Evolutionary conservation across 495 filamentous ascomycete genomes (phyloP).

Genomic region (Aspergillus baeticus): DNA sequence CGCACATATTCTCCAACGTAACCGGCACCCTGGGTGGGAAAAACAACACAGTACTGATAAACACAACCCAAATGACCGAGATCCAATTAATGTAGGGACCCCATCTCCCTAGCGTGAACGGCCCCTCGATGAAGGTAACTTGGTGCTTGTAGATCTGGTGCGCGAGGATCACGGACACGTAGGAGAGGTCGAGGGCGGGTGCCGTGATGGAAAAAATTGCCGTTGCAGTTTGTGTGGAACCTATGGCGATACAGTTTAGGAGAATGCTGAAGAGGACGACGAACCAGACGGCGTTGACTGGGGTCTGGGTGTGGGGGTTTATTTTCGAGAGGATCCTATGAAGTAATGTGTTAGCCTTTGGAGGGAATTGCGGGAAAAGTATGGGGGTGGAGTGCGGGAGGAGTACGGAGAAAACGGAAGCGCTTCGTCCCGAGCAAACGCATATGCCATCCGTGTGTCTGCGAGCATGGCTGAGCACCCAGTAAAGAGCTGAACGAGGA

Average conservation of each 20-base stretch:
- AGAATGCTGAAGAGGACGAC: constrained; percentile 61
- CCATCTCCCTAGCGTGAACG: constrained; percentile 63
- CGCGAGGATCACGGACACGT: constrained; percentile 66
- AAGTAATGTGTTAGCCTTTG: not conserved
- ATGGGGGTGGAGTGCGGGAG: not conserved
- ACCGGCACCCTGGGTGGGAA: constrained; percentile 63
- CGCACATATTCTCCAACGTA: constrained; percentile 61
- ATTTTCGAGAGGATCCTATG: constrained; percentile 55
- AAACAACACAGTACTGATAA: constrained; percentile 67
- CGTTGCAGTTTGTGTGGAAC: constrained; percentile 62
- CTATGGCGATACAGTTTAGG: constrained; percentile 68
- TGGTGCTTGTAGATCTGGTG: constrained; percentile 57
- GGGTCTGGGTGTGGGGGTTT: constrained; percentile 58
- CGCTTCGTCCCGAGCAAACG: constrained; percentile 68
- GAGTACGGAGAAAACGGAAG: constrained; percentile 63
- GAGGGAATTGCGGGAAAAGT: not conserved
- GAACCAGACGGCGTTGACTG: constrained; percentile 70
- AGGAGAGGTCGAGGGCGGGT: constrained; percentile 66
- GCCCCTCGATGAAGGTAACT: constrained; percentile 62
- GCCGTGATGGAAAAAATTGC: constrained; percentile 73
- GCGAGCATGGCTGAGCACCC: constrained; percentile 70
- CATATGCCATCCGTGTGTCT: constrained; percentile 71
- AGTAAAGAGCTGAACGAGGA: constrained; percentile 71
- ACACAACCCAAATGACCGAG: constrained; percentile 62
- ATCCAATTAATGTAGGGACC: constrained; percentile 58